phyloP scores from a whole-genome alignment of 441 rosid species.

The Syzygium syzygioides region DNA sequence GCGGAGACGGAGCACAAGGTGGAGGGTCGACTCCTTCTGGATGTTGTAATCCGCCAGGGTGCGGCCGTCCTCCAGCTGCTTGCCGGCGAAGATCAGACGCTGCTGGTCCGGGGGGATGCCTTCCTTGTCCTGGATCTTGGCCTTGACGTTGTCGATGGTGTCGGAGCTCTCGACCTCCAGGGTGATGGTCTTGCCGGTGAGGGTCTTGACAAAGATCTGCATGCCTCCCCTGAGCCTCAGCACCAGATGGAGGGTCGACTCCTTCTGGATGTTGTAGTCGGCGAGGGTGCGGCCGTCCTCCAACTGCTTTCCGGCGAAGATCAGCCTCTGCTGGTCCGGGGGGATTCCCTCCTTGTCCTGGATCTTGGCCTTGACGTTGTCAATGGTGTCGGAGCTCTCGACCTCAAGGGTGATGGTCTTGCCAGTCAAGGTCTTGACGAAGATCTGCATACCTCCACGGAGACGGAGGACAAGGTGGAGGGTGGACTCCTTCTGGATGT shows the following conservation, averaged over 20 bases:
- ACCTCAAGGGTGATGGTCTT: not conserved
- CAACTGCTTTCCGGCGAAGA: not conserved
- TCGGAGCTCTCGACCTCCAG: not conserved
- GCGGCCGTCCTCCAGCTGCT: not conserved
- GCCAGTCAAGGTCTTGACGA: not conserved
- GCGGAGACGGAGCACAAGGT: not conserved
- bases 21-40: not conserved
- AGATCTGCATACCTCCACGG: not conserved
- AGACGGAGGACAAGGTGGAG: not conserved
- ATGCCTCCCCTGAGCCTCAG: not conserved
- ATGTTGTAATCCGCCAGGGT: rapidly evolving
- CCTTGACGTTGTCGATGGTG: not conserved
- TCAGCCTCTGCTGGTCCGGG: not conserved
- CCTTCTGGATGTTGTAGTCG: not conserved
- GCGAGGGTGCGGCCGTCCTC: not conserved
- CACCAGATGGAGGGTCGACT: not conserved
- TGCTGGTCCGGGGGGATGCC: not conserved
- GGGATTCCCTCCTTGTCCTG: not conserved
- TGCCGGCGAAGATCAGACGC: not conserved
- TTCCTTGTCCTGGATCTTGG: not conserved
- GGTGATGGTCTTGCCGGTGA: not conserved
- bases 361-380: not conserved
- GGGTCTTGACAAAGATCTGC: not conserved
- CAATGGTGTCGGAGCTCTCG: not conserved
- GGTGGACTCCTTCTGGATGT: not conserved